Evolutionary conservation across 225 moss, liverwort and hornwort species (phyloP).

Genomic region (Rhytidiadelphus loreus): DNA sequence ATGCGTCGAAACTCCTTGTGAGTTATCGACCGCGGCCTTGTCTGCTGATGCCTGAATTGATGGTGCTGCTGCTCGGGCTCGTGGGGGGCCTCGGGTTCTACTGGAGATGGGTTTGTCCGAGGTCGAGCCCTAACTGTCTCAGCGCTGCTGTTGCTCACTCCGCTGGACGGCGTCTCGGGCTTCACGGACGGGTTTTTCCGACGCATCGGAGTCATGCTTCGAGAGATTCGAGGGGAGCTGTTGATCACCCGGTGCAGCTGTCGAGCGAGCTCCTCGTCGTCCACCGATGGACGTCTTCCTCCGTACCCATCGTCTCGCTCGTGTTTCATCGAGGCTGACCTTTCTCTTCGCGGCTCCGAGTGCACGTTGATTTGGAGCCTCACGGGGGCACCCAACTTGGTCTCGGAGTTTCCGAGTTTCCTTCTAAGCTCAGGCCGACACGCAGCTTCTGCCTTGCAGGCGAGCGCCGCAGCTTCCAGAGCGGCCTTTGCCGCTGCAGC

Average conservation of each 20-base stretch:
- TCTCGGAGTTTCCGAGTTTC: conserved; percentile 31
- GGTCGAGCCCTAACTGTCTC: conserved; percentile 52
- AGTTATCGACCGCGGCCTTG: conserved; percentile 56
- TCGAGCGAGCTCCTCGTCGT: conserved; percentile 83
- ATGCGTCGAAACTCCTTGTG: conserved; percentile 67
- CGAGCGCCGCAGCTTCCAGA: conserved; percentile 79
- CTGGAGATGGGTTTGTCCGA: conserved; percentile 20
- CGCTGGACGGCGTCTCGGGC: conserved; percentile 34
- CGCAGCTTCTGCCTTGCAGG: conserved; percentile 46
- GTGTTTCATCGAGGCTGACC: conserved; percentile 13
- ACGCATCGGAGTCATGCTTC: conserved; percentile 52
- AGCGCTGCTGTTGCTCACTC: conserved; percentile 48
- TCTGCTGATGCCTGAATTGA: conserved; percentile 52
- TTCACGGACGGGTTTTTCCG: conserved; percentile 42
- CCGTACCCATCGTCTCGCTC: conserved; percentile 34
- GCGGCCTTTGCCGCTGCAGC: conserved; percentile 78
- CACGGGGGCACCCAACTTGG: not conserved
- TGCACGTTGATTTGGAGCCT: conserved; percentile 45
- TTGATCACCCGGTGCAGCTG: conserved; percentile 90
- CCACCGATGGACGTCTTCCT: conserved; percentile 5
- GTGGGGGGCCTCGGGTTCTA: conserved; percentile 17
- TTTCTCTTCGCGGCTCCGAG: conserved; percentile 27
- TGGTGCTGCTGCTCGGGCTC: conserved; percentile 15
- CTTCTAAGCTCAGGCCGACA: conserved; percentile 50
- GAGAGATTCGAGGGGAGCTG: conserved; percentile 86